Evolutionary conservation across 257 asterid species (phyloP), one percentile per base, ranked within the genome.

Genomic region (Petunia secreta): DNA sequence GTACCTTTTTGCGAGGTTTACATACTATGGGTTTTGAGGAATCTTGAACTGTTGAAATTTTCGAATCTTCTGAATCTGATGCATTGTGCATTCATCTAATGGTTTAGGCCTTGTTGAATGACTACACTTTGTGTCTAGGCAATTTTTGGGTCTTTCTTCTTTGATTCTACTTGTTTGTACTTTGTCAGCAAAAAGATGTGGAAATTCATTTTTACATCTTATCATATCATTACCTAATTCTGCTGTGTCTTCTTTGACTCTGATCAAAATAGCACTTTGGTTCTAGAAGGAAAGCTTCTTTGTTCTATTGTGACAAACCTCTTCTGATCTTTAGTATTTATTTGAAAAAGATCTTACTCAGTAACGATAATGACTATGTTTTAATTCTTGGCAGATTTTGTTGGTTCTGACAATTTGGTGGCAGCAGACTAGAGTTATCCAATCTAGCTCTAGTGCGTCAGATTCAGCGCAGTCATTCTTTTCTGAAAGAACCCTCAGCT

Each of bases 301-400:
- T 34, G 44, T 34, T 71, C 40, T 71, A 2, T 71, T 71, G 44
- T 34, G 62, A 71, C 62, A 71, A 63, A 71, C 48, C 77, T 71
- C 43, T 71, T 71, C 44, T 48, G 62, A 34, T 11, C 25, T 71
- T 71, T 50, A 50, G 44, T 71, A 5, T 15, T 14, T 6, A n/a
- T 71, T 50, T 71, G 48, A 50, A 6, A 52, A 71, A 34, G 60
- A 48, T 73, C 0, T 6, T 5, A 34, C 62, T 73, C 77, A 10
- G n/a, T 41, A 60, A 77, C 9, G 15, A 44, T 58, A 37, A 46
- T 60, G 74, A 77, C 44, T 48, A 62, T 37, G 8, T 39, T 63
- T 63, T 64, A 34, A 52, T 54, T 38, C 54, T 64, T 63, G 59
- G 82, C 76, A 64, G 76, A 64, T 64, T 63, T 78, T 37, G 13